Evolutionary conservation across 2,329 filamentous ascomycete species (phyloP), one percentile per base, ranked within the genome.

Genomic region (Huntiella decipiens): DNA sequence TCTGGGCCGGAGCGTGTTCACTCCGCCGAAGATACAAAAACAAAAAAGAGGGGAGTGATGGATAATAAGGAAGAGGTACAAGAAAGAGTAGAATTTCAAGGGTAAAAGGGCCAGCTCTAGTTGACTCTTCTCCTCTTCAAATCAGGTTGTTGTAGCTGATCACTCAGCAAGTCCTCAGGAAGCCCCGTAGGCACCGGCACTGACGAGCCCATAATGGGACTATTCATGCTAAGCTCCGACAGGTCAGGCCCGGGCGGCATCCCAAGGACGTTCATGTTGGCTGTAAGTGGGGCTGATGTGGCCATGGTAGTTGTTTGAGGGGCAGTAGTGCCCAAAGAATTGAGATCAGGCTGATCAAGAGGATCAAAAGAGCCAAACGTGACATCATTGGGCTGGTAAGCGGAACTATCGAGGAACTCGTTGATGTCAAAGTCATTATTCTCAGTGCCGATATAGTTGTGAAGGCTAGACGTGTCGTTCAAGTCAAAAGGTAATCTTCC

Each of bases 401-500:
- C 59, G 2, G 55, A 56, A 8, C 61, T 59, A 19, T 61, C 56
- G 12, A 63, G 49, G 38, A 64, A 59, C 0, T 60, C 61, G 46
- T 63, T 64, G 44, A 61, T 63, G 32, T 63, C 59, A 51, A 71
- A 62, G 13, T 55, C 53, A 16, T 52, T 45, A 38, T 22, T 22
- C 33, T 58, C 58, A 45, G 59, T 61, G 11, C 51, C 51, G 6
- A 48, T 50, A 35, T 58, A 58, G 45, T 59, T 61, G 11, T 52
- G 51, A 5, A 48, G 50, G 12, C 45, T 47, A 22, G 57, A 59
- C 15, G 52, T 48, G 2, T 70, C 67, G 19, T 65, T 65, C 1
- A 91, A 60, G 4, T 82, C 82, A 1, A 50, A 50, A 8, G 84
- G 82, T 33, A 93, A 82, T 12, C 73, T 71, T 4, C 84, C 85